Evolutionary conservation across 371 early-diverging fungal genomes (phyloP).

Genomic region (Nematocida displodere): DNA sequence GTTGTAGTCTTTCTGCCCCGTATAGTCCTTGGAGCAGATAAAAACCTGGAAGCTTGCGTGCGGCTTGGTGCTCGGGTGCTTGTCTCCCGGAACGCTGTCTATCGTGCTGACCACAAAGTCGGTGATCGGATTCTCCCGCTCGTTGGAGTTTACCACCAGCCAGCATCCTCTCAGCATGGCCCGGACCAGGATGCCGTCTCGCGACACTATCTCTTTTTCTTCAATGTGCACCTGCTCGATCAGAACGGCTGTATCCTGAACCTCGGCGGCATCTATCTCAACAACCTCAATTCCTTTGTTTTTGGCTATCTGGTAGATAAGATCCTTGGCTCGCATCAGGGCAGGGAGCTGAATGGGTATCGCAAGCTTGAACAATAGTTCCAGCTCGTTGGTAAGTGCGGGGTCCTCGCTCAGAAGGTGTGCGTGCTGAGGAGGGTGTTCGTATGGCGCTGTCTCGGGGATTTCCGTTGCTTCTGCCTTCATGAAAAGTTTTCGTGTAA

Average conservation of each 20-base stretch:
- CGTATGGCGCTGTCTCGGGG: not conserved
- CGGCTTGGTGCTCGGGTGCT: not conserved
- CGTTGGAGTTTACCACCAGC: conserved; percentile 80
- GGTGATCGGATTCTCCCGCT: conserved; percentile 40
- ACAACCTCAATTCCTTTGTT: not conserved
- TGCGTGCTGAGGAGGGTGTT: not conserved
- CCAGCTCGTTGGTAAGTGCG: too few species aligned
- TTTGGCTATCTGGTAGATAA: conserved; percentile 16
- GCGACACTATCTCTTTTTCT: conserved; percentile 55
- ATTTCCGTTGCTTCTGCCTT: conserved; percentile 38
- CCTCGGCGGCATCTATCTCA: conserved; percentile 49
- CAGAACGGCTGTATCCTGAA: conserved; percentile 30
- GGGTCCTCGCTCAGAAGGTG: not conserved
- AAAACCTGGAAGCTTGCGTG: conserved; percentile 30
- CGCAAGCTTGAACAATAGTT: too few species aligned
- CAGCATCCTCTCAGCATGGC: conserved; percentile 92
- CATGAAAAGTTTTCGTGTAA: conserved; percentile 40
- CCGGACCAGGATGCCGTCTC: conserved; percentile 85
- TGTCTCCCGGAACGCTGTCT: not conserved
- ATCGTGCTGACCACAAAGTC: conserved; percentile 15
- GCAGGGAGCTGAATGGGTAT: conserved; percentile 38
- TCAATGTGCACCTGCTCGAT: conserved; percentile 54
- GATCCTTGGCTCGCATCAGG: conserved; percentile 39
- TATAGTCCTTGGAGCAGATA: conserved; percentile 18
- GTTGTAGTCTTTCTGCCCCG: not conserved